Evolutionary conservation across 139 green algal species (phyloP), one percentile per base, ranked within the genome.

Genomic region (Chlamydomonas schloesseri): DNA sequence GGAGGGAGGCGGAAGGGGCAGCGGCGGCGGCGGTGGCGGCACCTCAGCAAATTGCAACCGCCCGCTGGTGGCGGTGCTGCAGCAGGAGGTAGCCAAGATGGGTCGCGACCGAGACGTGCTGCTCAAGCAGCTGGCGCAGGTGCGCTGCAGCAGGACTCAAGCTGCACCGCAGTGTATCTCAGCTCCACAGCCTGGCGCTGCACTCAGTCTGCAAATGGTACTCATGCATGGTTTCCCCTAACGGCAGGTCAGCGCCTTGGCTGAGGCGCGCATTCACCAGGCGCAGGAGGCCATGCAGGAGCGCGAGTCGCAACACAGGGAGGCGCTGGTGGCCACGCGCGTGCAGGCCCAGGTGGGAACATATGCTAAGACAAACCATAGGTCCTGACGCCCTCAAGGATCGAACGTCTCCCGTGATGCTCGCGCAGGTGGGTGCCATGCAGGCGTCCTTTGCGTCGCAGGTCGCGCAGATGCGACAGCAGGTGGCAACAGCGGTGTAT

Each of bases 31-130:
- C n/a, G n/a, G n/a, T n/a, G n/a, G n/a, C n/a, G n/a, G n/a, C n/a
- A n/a, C n/a, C n/a, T n/a, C n/a, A n/a, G n/a, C n/a, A n/a, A n/a
- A n/a, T n/a, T 8, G 24, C 13, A 29, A n/a, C 73, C 14, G 42
- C 29, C 31, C 79, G n/a, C 47, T 85, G 65, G 79, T 85, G 46
- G 65, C 24, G 47, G 79, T 76, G 47, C 79, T 85, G n/a, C 79
- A 50, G 10, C 79, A 76, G 79, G 79, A 85, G 79, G 23, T 85
- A 21, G 18, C 47, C 8, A 31, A 50, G 26, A 28, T 76, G 79
- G 79, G 33, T 0, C n/a, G 67, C 13, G 79, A 85, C 79, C 79
- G 79, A 67, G 65, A 85, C 11, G 55, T 76, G 67, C 64, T 85
- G n/a, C 79, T 85, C 47, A 20, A 57, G 65, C 79, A 76, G 65